Base-by-base conservation (phyloP, 768 basidiomycete genomes). In the Dentipellis fragilis region DNA sequence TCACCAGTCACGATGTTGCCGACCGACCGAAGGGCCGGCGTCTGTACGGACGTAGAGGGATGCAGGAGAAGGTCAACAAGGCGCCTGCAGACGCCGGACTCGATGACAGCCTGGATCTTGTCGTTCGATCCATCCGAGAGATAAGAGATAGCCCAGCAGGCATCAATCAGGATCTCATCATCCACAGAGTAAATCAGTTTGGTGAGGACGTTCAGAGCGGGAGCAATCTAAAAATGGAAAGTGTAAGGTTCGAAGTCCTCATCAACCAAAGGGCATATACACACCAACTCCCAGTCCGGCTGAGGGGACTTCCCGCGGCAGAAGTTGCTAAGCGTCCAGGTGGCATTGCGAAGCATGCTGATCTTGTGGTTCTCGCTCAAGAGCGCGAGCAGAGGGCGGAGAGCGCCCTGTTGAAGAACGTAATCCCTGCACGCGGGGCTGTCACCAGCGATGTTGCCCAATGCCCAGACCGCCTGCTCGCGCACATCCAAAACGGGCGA, bases 111-210 rank as follows among this genome's bases (percentile, higher is more conserved):
- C 71, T 99, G 96, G 57, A 99, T 99, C 77, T 99, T 99, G 76
- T 99, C 96, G 67, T 96, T 96, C 36, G 93, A 89, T 50, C 96
- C 96, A 69, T 99, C 96, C 1, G 95, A 98, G 39, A 99, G 85
- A 73, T 99, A 99, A 40, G 94, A 97, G 70, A 99, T 95, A 23
- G 96, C 96, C 96, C 96, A 99, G 78, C 96, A 99, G 12, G 96
- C 96, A 69, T 99, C 96, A 66, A 99, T 99, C 65, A 99, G 75
- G 63, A 97, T 97, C 72, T 99, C 96, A 65, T 98, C 96, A 68
- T 99, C 96, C 65, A 98, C 80, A 34, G 95, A 97, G 73, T 97
- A 98, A 71, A 99, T 97, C 64, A 99, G 74, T 72, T 99, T 99
- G 54, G 94, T 96, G 61, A 99, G 77, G 55, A 96, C 90, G n/a